phyloP scores from a whole-genome alignment of 495 filamentous ascomycete genomes.

The Jackrogersella minutella region DNA sequence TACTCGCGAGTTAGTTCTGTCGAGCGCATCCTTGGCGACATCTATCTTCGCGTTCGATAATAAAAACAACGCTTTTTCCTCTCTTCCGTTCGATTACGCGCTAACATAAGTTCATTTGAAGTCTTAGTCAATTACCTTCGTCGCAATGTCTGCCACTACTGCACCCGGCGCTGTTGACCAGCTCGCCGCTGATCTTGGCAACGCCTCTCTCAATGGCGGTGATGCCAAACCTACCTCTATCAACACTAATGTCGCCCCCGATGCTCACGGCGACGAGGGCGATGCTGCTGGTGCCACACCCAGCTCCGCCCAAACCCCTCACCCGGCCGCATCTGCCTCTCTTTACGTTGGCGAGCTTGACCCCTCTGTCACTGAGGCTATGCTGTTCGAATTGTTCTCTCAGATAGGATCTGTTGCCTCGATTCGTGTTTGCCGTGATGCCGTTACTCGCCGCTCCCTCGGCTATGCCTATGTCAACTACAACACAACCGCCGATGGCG shows the following conservation, averaged over 20 bases:
- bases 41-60: background rate
- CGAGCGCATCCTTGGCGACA: background rate
- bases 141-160: constrained; percentile 70
- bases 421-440: constrained; percentile 99
- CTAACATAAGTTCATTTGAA: too few species aligned
- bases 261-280: constrained; percentile 60
- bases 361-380: constrained; percentile 96
- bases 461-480: constrained; percentile 99
- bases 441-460: constrained; percentile 97
- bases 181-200: constrained; percentile 69
- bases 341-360: constrained; percentile 99
- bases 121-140: constrained; percentile 25
- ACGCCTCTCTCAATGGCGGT: constrained; percentile 67
- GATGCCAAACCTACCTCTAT: constrained; percentile 67
- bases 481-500: constrained; percentile 94
- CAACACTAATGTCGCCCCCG: constrained; percentile 69
- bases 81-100: too few species aligned
- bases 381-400: constrained; percentile 99
- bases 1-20: background rate
- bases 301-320: constrained; percentile 72
- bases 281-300: constrained; percentile 72
- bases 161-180: constrained; percentile 72
- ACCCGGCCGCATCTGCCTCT: constrained; percentile 88
- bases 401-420: constrained; percentile 99
- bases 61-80: too few species aligned